Evolutionary conservation across 2,329 filamentous ascomycete genomes (phyloP).

Genomic region (Sporothrix euskadiensis): DNA sequence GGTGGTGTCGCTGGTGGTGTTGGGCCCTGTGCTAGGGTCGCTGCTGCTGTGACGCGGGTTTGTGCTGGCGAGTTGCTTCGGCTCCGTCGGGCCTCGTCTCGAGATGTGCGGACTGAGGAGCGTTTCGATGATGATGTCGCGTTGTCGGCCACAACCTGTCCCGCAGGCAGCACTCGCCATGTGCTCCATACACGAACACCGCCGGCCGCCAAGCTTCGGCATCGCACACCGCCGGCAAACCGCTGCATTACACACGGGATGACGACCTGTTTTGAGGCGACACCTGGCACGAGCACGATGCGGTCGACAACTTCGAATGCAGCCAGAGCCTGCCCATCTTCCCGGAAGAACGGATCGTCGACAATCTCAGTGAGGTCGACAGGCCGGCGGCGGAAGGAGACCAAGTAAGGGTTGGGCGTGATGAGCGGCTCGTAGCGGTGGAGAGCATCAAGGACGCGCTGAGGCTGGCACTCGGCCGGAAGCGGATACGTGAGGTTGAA

Average conservation of each 20-base stretch:
- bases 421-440: slow-evolving; percentile 48
- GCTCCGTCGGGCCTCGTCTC: not conserved
- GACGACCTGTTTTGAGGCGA: slow-evolving; percentile 43
- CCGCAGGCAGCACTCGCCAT: slow-evolving; percentile 39
- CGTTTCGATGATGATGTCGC: slow-evolving; percentile 14
- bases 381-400: slow-evolving; percentile 42
- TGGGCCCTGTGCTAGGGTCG: not conserved
- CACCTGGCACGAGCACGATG: slow-evolving; percentile 45
- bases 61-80: slow-evolving; percentile 2
- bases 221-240: slow-evolving; percentile 45
- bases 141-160: slow-evolving; percentile 29
- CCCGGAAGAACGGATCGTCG: slow-evolving; percentile 47
- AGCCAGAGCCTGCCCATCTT: slow-evolving; percentile 37
- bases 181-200: slow-evolving; percentile 48
- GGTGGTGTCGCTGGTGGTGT: slow-evolving; percentile 7
- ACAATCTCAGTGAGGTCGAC: slow-evolving; percentile 40
- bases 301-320: slow-evolving; percentile 41
- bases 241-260: slow-evolving; percentile 49
- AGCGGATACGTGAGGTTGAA: slow-evolving; percentile 47
- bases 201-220: slow-evolving; percentile 46
- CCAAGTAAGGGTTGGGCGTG: slow-evolving; percentile 43
- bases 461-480: slow-evolving; percentile 44
- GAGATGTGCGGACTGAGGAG: slow-evolving; percentile 17
- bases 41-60: not conserved
- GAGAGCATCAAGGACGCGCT: slow-evolving; percentile 43